These are phyloP conservation scores for Acanthamoeba triangularis DNA, from an alignment of 208 protist genomes.

Conservation along the genomic window DNA sequence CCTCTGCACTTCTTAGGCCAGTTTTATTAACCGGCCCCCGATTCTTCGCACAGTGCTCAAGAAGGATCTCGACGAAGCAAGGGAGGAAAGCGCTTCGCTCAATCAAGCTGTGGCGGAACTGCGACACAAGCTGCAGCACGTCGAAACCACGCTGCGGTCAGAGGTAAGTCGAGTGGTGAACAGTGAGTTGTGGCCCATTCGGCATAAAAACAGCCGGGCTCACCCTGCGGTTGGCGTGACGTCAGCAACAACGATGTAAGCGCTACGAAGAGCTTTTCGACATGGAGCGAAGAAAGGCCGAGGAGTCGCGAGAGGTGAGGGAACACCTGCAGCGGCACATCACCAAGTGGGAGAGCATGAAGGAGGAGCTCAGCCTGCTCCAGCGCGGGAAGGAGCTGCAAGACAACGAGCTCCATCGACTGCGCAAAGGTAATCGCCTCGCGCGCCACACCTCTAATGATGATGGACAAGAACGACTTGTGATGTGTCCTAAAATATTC, in stretches of 20 bases:
- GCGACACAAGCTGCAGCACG: not conserved
- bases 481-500: not conserved
- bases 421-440: constrained; percentile 38
- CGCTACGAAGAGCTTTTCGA: constrained; percentile 69
- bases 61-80: constrained; percentile 10
- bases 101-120: constrained; percentile 28
- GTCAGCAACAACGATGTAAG: constrained; percentile 69
- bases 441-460: too few species aligned
- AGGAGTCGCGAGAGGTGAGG: constrained; percentile 44
- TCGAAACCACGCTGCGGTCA: not conserved
- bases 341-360: constrained; percentile 62
- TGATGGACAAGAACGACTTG: not conserved
- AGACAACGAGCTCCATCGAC: constrained; percentile 46
- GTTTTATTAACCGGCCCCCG: not conserved
- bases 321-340: constrained; percentile 66
- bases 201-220: too few species aligned
- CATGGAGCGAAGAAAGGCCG: constrained; percentile 59
- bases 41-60: constrained; percentile 45
- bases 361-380: constrained; percentile 39
- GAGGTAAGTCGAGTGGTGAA: not conserved
- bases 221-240: not conserved
- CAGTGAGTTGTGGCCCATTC: not conserved
- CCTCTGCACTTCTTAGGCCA: not conserved
- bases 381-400: constrained; percentile 36
- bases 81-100: constrained; percentile 9